Conservation (phyloP, 768 basidiomycete species). For the Lepiota subincarnata region DNA sequence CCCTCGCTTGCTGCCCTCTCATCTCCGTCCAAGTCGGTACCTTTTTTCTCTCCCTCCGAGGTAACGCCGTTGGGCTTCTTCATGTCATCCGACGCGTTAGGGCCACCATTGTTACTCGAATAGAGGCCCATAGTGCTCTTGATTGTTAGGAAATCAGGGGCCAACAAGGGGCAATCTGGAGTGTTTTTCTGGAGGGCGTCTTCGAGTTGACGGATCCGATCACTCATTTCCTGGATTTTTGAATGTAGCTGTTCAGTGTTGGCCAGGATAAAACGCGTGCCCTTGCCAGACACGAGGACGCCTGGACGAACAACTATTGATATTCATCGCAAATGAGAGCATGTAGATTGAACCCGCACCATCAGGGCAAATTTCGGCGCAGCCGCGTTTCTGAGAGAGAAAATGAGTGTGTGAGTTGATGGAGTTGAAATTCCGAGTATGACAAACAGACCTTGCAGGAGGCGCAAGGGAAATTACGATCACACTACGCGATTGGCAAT, state of each 20-base stretch:
- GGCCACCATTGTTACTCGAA: slow-evolving; percentile 21
- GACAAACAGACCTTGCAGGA: slow-evolving; percentile 32
- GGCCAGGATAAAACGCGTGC: slow-evolving; percentile 63
- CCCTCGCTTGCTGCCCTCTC: slow-evolving; percentile 31
- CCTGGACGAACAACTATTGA: slow-evolving; percentile 28
- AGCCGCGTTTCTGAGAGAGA: slow-evolving; percentile 50
- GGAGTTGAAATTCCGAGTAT: background rate
- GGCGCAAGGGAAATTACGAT: slow-evolving; percentile 48
- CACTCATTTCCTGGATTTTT: slow-evolving; percentile 66
- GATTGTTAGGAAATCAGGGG: slow-evolving; percentile 43
- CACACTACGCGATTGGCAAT: slow-evolving; percentile 31
- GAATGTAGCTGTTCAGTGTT: slow-evolving; percentile 62
- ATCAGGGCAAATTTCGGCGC: slow-evolving; percentile 63
- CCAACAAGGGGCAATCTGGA: slow-evolving; percentile 46
- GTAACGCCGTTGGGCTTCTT: background rate
- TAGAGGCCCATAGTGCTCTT: slow-evolving; percentile 56
- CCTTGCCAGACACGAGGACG: slow-evolving; percentile 62
- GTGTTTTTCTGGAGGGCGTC: slow-evolving; percentile 40
- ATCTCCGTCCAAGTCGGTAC: slow-evolving; percentile 16
- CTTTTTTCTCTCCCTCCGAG: slow-evolving; percentile 10
- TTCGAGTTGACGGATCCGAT: slow-evolving; percentile 59
- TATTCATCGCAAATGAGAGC: background rate
- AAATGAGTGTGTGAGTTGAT: slow-evolving; percentile 2
- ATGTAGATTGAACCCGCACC: slow-evolving; percentile 29
- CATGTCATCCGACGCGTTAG: background rate